These are phyloP conservation scores for Saccharomycopsis fermentans DNA, from an alignment of 805 yeast species.

Conservation along the genomic window DNA sequence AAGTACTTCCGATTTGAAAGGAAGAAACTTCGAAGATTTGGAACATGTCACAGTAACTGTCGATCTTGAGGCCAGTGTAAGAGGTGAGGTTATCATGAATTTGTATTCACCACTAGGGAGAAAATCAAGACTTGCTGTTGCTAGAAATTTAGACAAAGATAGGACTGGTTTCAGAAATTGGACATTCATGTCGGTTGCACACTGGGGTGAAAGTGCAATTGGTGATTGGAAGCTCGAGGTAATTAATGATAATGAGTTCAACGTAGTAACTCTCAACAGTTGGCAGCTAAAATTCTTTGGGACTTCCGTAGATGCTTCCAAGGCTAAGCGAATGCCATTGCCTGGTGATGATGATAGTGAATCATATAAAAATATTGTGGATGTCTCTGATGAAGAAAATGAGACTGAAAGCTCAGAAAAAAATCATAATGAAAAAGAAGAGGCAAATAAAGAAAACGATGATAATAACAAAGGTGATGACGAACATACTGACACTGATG, in stretches of 20 bases:
- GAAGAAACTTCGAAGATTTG: constrained; percentile 53
- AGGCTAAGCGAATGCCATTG: constrained; percentile 48
- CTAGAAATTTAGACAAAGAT: constrained; percentile 49
- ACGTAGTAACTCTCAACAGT: constrained; percentile 36
- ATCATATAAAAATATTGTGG: background rate
- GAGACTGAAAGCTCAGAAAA: background rate
- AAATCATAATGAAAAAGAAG: background rate
- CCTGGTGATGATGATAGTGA: constrained; percentile 26
- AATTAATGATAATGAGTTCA: constrained; percentile 30
- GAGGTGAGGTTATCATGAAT: constrained; percentile 63
- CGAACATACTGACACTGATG: constrained; percentile 6
- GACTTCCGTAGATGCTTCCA: constrained; percentile 52
- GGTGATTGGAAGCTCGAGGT: constrained; percentile 82
- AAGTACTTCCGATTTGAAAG: constrained; percentile 36
- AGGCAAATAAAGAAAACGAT: constrained; percentile 18
- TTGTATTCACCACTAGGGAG: constrained; percentile 71
- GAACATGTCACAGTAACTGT: constrained; percentile 86
- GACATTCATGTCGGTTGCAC: constrained; percentile 97
- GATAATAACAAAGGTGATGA: constrained; percentile 1
- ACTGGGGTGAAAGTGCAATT: constrained; percentile 78
- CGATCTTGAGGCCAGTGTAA: constrained; percentile 46
- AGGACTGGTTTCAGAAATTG: constrained; percentile 59
- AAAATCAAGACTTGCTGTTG: constrained; percentile 60
- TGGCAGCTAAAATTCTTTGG: constrained; percentile 86
- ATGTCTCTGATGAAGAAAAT: constrained; percentile 5